These are phyloP conservation scores for Anaeramoeba flamelloides DNA, from an alignment of 78 protist species.

Conservation along the genomic window DNA sequence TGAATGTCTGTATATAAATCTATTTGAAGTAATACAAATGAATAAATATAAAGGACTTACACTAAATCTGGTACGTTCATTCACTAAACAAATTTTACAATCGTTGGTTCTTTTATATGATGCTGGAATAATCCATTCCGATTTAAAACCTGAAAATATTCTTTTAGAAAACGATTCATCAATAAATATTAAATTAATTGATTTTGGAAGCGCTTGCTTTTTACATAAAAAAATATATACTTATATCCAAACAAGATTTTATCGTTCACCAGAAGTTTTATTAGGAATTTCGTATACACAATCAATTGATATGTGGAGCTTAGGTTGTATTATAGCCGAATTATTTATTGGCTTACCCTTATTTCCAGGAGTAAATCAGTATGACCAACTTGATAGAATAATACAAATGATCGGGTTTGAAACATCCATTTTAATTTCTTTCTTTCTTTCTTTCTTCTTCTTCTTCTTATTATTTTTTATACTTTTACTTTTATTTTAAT, in stretches of 20 bases:
- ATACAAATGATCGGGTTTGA: not conserved
- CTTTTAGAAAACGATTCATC: not conserved
- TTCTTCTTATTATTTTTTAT: not conserved
- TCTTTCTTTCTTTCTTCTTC: not conserved
- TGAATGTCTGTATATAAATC: not conserved
- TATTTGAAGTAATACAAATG: not conserved
- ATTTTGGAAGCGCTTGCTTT: slow-evolving; percentile 1
- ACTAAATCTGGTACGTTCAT: not conserved
- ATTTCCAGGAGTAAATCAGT: not conserved
- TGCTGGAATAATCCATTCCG: not conserved
- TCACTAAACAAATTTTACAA: not conserved
- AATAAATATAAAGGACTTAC: not conserved
- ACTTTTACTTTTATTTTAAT: no score
- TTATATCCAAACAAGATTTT: not conserved
- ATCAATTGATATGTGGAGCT: not conserved
- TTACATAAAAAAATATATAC: not conserved
- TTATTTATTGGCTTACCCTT: not conserved
- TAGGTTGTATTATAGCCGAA: not conserved
- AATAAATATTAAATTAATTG: not conserved
- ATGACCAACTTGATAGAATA: not conserved
- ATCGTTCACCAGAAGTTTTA: slow-evolving; percentile 2
- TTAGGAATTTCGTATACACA: not conserved
- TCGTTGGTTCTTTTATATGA: not conserved
- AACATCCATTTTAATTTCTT: not conserved
- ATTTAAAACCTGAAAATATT: not conserved